Evolutionary conservation across 805 yeast genomes (phyloP), one percentile per base, ranked within the genome.

Genomic region (Teunomyces gatunensis): DNA sequence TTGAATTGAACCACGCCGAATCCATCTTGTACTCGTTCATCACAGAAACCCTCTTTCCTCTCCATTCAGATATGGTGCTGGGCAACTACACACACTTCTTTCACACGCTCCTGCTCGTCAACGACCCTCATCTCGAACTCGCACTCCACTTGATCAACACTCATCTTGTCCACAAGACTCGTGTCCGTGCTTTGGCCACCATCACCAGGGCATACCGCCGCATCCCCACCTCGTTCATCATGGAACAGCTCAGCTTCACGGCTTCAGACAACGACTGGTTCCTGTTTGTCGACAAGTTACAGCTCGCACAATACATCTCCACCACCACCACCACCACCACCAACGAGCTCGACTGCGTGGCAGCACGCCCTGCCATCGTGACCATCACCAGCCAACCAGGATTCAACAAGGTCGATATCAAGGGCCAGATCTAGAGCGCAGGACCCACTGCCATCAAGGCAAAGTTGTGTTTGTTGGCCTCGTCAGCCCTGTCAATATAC

Each of bases 381-480:
- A 51, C 63, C 50, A 51, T 69, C 59, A 42, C 72, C 65, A 54
- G 65, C 63, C 51, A 65, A 55, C 42, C 69, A 2, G 69, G 66
- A 29, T 75, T 76, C 54, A 79, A 70, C 50, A 84, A 76, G 59
- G 83, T 91, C 11, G 97, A 91, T 60, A 90, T 92, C 52, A 91
- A 91, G 71, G 98, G 98, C 0, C 97, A 91, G 66, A 75, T 83
- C 6, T 84, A 64, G 54, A 73, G 63, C 1, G 76, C 62, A n/a
- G 89, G 87, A 1, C 81, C 86, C 39, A 89, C 59, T 0, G 95
- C 96, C 71, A 90, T 79, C 61, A 90, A 69, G 7, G 94, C 85
- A 66, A 89, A 90, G 44, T 80, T 80, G 54, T 81, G 66, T 50
- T 77, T 77, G 57, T 83, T 80, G 21, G 66, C 70, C 15, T 80